Percentiles rank a stretch among this genome's conserved stretches.
These are phyloP conservation scores for Primulina eburnea DNA, from an alignment of 257 asterid species.

Conservation along the genomic window DNA sequence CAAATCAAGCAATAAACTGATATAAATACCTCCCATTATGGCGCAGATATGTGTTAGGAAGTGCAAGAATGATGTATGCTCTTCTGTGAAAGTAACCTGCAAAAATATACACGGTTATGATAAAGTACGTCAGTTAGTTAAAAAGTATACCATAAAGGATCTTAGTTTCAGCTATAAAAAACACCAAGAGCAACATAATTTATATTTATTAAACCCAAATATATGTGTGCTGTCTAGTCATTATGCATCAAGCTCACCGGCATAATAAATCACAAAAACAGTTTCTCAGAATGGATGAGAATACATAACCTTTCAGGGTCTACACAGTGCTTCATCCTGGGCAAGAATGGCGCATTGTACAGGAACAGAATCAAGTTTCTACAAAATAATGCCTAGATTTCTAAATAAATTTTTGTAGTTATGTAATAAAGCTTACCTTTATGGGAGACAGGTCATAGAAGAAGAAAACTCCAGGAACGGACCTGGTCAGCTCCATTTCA, in stretches of 20 bases:
- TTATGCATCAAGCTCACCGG: not conserved
- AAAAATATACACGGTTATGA: conserved; percentile 21
- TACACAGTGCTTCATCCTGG: not conserved
- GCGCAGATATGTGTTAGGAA: conserved; percentile 91
- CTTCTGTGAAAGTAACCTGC: conserved; percentile 88
- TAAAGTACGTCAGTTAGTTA: not conserved
- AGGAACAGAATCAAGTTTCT: not conserved
- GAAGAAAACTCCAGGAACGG: conserved; percentile 91
- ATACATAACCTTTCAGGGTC: not conserved
- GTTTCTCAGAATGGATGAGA: not conserved
- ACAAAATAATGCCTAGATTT: not conserved
- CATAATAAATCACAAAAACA: not conserved
- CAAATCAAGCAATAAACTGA: not conserved
- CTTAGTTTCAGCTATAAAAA: not conserved
- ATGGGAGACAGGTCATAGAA: conserved; percentile 95
- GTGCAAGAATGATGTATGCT: conserved; percentile 85
- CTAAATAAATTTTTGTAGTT: conserved; percentile 9
- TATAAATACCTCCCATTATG: conserved; percentile 78
- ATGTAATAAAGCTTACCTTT: conserved; percentile 49
- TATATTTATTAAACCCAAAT: not conserved
- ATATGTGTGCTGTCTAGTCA: not conserved
- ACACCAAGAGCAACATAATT: not conserved
- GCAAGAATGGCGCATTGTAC: not conserved
- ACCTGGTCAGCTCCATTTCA: conserved; percentile 51
- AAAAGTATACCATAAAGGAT: not conserved